These are phyloP conservation scores for Thinopyrum elongatum DNA, from an alignment of 176 grass and related monocot species.

Conservation along the genomic window DNA sequence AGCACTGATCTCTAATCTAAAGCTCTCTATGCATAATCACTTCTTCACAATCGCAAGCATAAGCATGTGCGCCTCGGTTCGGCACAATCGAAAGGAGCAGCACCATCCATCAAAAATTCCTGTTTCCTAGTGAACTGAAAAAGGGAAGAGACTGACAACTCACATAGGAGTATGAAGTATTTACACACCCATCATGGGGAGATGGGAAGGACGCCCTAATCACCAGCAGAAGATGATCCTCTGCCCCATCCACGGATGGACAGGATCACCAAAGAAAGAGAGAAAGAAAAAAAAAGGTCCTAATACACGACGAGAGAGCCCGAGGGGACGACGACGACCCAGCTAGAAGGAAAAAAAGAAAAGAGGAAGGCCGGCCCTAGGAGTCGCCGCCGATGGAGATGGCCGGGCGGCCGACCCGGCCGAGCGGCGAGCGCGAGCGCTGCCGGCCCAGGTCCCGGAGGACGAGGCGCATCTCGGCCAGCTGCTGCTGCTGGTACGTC, in stretches of 20 bases:
- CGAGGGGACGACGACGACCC: not conserved
- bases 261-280: not conserved
- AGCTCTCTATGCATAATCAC: not conserved
- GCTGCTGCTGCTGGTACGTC: slow-evolving; percentile 44
- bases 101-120: not conserved
- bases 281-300: not conserved
- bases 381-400: slow-evolving; percentile 61
- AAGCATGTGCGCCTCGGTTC: not conserved
- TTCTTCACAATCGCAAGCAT: not conserved
- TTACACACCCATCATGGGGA: not conserved
- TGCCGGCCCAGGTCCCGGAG: slow-evolving; percentile 33
- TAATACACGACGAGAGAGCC: not conserved
- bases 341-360: too few relatives aligned
- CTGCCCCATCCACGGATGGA: not conserved
- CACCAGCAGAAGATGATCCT: not conserved
- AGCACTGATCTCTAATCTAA: not conserved
- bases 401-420: slow-evolving; percentile 27
- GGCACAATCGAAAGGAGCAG: not conserved
- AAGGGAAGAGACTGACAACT: not conserved
- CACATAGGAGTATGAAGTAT: not conserved
- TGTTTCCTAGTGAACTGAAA: not conserved
- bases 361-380: not conserved
- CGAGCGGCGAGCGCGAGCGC: slow-evolving; percentile 53
- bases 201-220: not conserved
- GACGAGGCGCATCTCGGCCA: slow-evolving; percentile 33